Evolutionary conservation across 2,329 filamentous ascomycete genomes (phyloP).

Genomic region (Chaetomiaceae sp.): DNA sequence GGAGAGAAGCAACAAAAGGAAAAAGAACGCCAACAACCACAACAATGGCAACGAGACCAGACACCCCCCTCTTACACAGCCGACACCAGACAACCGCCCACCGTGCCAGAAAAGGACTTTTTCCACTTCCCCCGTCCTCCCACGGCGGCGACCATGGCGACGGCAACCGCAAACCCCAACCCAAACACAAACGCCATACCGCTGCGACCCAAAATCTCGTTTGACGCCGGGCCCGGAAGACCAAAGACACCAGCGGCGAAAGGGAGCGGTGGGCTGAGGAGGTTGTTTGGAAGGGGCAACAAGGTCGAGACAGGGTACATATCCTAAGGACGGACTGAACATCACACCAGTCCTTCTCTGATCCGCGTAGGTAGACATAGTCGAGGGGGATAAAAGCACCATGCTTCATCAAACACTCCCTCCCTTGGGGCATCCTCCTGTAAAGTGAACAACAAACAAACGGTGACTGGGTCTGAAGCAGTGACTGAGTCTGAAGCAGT

Average conservation of each 20-base stretch:
- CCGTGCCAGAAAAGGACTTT: constrained; percentile 22
- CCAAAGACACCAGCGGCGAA: constrained; percentile 33
- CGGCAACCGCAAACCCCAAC: background rate
- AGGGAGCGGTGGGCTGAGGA: constrained; percentile 33
- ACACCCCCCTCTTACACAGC: background rate
- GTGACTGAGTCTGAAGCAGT: too few species aligned
- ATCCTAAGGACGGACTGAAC: too few species aligned
- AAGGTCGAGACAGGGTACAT: constrained; percentile 1
- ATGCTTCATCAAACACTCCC: too few species aligned
- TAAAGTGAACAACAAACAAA: too few species aligned
- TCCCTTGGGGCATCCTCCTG: too few species aligned
- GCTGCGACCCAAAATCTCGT: background rate
- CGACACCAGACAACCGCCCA: background rate
- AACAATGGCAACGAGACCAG: background rate
- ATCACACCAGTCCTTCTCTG: too few species aligned
- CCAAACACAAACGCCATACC: constrained; percentile 1
- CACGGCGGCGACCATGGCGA: background rate
- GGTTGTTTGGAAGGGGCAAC: constrained; percentile 36
- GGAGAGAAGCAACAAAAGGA: background rate
- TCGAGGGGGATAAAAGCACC: too few species aligned
- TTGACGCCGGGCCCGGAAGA: constrained; percentile 14
- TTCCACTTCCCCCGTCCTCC: background rate
- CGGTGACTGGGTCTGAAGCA: too few species aligned
- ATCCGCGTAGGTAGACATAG: too few species aligned
- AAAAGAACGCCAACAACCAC: background rate